These are phyloP conservation scores for Leccinum aurantiacum DNA, from an alignment of 768 basidiomycete genomes.

Conservation along the genomic window DNA sequence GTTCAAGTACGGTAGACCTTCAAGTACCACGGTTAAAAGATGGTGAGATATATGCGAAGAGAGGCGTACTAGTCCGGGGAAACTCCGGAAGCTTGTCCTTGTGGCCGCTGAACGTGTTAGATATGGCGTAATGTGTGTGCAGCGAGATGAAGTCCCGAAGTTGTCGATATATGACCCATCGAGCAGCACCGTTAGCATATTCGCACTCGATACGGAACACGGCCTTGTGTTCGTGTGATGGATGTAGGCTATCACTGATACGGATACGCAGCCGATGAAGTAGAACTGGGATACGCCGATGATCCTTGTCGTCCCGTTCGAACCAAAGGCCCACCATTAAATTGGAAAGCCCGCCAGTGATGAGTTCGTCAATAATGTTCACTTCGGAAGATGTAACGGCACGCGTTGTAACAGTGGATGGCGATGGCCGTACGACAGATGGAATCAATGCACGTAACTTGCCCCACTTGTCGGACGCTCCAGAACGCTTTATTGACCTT, in stretches of 20 bases:
- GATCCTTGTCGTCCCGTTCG: slow-evolving; percentile 82
- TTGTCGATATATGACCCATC: slow-evolving; percentile 96
- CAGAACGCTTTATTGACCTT: slow-evolving; percentile 20
- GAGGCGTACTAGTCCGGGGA: slow-evolving; percentile 67
- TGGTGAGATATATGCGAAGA: slow-evolving; percentile 1
- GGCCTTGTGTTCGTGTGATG: slow-evolving; percentile 70
- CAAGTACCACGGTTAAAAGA: slow-evolving; percentile 1
- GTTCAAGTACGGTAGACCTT: slow-evolving; percentile 90
- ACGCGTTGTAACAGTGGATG: slow-evolving; percentile 37
- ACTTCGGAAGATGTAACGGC: slow-evolving; percentile 55
- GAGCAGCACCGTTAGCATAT: slow-evolving; percentile 87
- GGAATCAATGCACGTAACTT: slow-evolving; percentile 68
- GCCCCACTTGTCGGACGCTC: slow-evolving; percentile 52
- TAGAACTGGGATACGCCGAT: slow-evolving; percentile 75
- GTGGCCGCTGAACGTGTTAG: slow-evolving; percentile 74
- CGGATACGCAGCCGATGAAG: slow-evolving; percentile 81
- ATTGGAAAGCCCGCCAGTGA: slow-evolving; percentile 74
- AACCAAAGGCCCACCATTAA: slow-evolving; percentile 82
- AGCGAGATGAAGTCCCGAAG: slow-evolving; percentile 88
- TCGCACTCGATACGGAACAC: slow-evolving; percentile 94
- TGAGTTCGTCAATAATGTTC: slow-evolving; percentile 81
- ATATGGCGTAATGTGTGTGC: slow-evolving; percentile 85
- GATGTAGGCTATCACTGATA: slow-evolving; percentile 83
- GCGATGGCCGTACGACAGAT: slow-evolving; percentile 42
- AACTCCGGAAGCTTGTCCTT: slow-evolving; percentile 87